Evolutionary conservation across 495 filamentous ascomycete genomes (phyloP).

Genomic region (Penicillium fimorum): DNA sequence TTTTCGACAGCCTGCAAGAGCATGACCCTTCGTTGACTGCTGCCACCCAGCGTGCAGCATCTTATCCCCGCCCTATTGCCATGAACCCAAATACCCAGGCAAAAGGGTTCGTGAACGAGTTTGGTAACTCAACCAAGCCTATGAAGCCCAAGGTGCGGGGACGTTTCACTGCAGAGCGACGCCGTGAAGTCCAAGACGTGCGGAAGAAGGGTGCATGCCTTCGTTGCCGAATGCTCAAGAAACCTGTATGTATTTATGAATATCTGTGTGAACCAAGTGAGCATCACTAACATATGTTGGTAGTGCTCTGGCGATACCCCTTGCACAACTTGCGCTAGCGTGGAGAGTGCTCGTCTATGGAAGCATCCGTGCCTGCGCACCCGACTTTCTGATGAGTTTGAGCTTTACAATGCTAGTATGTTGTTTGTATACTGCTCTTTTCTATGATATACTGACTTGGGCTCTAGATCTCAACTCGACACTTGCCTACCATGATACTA

Average conservation of each 20-base stretch:
- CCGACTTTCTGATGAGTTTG: constrained; percentile 69
- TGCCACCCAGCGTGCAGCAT: constrained; percentile 45
- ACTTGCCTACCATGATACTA: constrained; percentile 64
- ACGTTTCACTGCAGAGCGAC: constrained; percentile 63
- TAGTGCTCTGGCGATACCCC: constrained; percentile 76
- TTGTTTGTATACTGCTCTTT: constrained; percentile 9
- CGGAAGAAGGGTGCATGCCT: constrained; percentile 81
- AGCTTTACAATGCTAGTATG: constrained; percentile 64
- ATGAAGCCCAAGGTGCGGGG: constrained; percentile 61
- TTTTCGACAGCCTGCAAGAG: constrained; percentile 48
- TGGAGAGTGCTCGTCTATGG: constrained; percentile 78
- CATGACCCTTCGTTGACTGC: constrained; percentile 48
- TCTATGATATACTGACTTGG: constrained; percentile 15
- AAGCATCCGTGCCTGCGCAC: constrained; percentile 75
- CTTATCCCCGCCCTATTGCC: constrained; percentile 54
- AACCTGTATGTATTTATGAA: constrained; percentile 51
- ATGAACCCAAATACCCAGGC: constrained; percentile 54
- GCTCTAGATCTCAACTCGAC: constrained; percentile 59
- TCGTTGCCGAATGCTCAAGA: constrained; percentile 81
- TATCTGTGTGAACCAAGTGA: background rate
- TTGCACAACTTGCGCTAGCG: constrained; percentile 74
- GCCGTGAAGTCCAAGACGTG: constrained; percentile 78
- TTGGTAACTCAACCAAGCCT: constrained; percentile 51
- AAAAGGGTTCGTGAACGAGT: constrained; percentile 58
- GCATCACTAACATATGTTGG: constrained; percentile 12